These are phyloP conservation scores for Dissophora ornata DNA, from an alignment of 192 early-diverging fungal species.

Conservation along the genomic window DNA sequence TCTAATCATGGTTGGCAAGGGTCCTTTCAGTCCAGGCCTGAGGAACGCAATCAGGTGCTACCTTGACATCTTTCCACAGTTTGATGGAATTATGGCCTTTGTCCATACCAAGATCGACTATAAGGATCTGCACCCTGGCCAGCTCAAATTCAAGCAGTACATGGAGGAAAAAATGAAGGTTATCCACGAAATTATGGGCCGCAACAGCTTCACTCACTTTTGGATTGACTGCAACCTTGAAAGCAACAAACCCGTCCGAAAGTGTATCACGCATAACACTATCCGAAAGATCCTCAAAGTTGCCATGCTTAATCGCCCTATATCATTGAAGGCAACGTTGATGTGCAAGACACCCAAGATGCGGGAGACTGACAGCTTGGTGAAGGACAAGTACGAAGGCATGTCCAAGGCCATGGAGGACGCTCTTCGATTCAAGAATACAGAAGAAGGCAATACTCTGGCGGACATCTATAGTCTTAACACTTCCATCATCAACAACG, in stretches of 20 bases:
- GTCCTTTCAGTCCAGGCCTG: constrained; percentile 9
- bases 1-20: neutral
- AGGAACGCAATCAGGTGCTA: constrained; percentile 7
- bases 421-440: neutral
- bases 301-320: constrained; percentile 1
- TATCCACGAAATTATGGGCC: constrained; percentile 13
- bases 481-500: neutral
- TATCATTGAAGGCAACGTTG: neutral
- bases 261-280: constrained; percentile 21
- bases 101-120: constrained; percentile 24
- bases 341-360: constrained; percentile 19
- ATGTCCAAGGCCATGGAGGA: neutral
- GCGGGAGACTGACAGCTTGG: constrained; percentile 11
- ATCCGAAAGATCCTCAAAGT: constrained; percentile 10
- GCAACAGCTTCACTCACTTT: neutral
- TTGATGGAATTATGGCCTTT: constrained; percentile 5
- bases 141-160: neutral
- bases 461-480: neutral
- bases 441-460: neutral
- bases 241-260: constrained; percentile 4
- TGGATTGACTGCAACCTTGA: constrained; percentile 16
- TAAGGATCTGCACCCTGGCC: constrained; percentile 4
- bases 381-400: constrained; percentile 5
- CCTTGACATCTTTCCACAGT: constrained; percentile 3
- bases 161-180: neutral